Base-by-base conservation (phyloP, 1,139 yeast species). In the Lodderomyces parapsilosis region DNA sequence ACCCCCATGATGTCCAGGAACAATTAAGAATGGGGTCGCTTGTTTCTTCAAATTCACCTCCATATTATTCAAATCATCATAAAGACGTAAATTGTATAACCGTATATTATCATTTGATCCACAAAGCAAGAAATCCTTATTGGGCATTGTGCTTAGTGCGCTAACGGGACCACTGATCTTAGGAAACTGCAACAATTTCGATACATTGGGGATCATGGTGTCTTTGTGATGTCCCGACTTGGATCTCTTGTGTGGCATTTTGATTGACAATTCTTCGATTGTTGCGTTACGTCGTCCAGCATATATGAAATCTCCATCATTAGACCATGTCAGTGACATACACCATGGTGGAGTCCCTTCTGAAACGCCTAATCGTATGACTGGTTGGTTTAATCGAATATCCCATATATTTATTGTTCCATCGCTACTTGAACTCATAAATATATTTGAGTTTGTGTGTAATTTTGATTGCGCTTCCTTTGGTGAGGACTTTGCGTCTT, bases 91-190 rank as follows among this genome's bases (percentile, higher is more conserved):
- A 56, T 90, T 93, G 63, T 88, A 93, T 36, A 93, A 68, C 53
- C 99, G 74, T 34, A 93, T 83, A 57, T 94, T 94, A 60, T 93
- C 99, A 52, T 78, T 78, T 1, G 96, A 89, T 0, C 96, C 98
- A 63, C 96, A 89, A 14, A 93, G 67, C 13, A 93, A 57, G 57
- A 86, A 93, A 49, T 83, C 74, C 40, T 79, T 80, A 56, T 90
- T 90, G 1, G 96, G 96, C 78, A 93, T 71, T 4, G 96, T 76
- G 32, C 81, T 70, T 3, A 93, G 80, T 9, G 88, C 81, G 28
- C 95, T 83, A 1, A 93, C 96, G 0, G 96, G 91, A 0, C 99
- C 99, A 1, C 96, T 86, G 7, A 89, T 89, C 40, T 80, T 72
- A 0, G 99, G 99, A 60, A 93, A 83, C 55, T 78, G 83, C 43